phyloP scores from a whole-genome alignment of 345 rosid species.

The Bruguiera parviflora region DNA sequence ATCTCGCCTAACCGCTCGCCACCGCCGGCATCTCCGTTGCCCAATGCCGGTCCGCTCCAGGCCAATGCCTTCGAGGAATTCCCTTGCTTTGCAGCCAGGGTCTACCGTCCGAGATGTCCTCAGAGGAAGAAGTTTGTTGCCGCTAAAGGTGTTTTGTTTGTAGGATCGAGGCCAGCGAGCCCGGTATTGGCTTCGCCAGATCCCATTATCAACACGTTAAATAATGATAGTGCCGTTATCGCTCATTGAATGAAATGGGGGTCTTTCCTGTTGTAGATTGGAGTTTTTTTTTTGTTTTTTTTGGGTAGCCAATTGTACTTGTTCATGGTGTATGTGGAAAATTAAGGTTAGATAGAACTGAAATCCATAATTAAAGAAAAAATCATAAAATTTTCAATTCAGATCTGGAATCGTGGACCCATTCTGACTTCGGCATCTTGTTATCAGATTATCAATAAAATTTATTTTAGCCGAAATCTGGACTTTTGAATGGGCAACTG shows the following conservation, averaged over 20 bases:
- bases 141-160: slow-evolving; percentile 28
- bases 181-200: slow-evolving; percentile 23
- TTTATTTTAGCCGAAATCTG: too few species aligned
- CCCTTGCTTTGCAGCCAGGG: slow-evolving; percentile 31
- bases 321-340: not conserved
- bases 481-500: too few species aligned
- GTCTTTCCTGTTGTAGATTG: slow-evolving; percentile 9
- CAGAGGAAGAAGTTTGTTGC: slow-evolving; percentile 52
- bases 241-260: slow-evolving; percentile 20
- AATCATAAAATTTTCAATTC: not conserved
- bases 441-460: too few species aligned
- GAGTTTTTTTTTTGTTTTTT: not conserved
- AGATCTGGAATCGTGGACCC: not conserved
- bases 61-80: slow-evolving; percentile 9
- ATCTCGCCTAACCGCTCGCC: slow-evolving; percentile 11
- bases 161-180: slow-evolving; percentile 20
- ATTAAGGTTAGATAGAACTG: not conserved
- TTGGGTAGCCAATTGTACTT: not conserved
- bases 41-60: not conserved
- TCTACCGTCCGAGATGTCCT: slow-evolving; percentile 38
- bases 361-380: slow-evolving; percentile 12
- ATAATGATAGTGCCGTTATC: slow-evolving; percentile 16
- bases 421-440: not conserved
- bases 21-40: slow-evolving; percentile 11
- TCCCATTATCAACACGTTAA: slow-evolving; percentile 27